Evolutionary conservation across 2,329 filamentous ascomycete genomes (phyloP), one percentile per base, ranked within the genome.

Genomic region (Pseudogymnoascus destructans): DNA sequence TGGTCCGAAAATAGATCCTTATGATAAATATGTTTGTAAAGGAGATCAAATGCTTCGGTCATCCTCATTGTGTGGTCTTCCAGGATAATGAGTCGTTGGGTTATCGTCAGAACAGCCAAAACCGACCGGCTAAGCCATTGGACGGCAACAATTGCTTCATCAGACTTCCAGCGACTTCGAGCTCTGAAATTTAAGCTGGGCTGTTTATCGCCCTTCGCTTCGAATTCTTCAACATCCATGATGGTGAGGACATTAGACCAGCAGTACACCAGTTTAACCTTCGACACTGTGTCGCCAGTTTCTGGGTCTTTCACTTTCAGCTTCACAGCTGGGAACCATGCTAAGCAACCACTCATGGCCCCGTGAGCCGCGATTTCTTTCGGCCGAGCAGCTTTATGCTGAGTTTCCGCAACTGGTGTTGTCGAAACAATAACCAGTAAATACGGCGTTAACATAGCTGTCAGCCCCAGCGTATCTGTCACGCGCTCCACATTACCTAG

Each of bases 241-340:
- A 98, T 85, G 0, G 91, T 97, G 63, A 98, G 74, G n/a, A 97
- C 83, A 66, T 97, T 97, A 1, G 93, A 97, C 93, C 93, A 98
- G 71, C 91, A 96, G 73, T 98, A 98, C 0, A 89, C 92, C 15
- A 98, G 79, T 70, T 98, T 97, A 35, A 86, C 87, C 67, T 84
- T 86, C 15, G 88, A 91, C 8, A 85, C 77, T 6, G 84, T 80
- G 65, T 83, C 86, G 4, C 82, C 83, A 0, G 80, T 82, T 52
- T 80, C 77, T 1, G 80, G 75, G 61, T 89, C 84, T 8, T 82
- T 79, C 13, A 82, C 80, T 70, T 97, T 97, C 42, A 98, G 75
- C 67, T 88, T 93, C 49, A 98, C 93, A 1, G 91, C 90, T 1
- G 93, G 93, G 68, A 98, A 98, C 93, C 93, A 98, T 32, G 93